Conservation (phyloP, 129 eudicot genomes). For the Daucus carota region DNA sequence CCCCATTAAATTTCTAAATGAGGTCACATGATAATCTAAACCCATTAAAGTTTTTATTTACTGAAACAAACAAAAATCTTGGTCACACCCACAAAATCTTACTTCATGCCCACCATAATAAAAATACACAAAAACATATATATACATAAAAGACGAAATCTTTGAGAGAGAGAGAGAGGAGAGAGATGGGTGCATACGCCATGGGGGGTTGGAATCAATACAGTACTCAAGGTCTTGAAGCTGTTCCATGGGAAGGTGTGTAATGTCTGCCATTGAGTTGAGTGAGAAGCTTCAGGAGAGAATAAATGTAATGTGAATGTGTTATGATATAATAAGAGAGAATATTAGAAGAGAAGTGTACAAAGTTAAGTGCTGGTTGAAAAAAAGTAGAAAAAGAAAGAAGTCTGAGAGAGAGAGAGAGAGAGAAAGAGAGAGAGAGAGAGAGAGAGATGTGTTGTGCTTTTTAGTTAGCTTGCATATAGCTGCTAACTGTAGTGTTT, state of each 20-base stretch:
- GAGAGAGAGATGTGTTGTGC: background rate
- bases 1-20: background rate
- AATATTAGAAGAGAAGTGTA: constrained; percentile 24
- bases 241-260: constrained; percentile 92
- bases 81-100: background rate
- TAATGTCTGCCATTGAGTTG: constrained; percentile 81
- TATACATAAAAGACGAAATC: background rate
- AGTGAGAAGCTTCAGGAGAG: constrained; percentile 19
- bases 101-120: background rate
- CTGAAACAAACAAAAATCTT: background rate
- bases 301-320: background rate
- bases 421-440: too few species aligned
- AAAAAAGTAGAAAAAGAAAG: constrained; percentile 32
- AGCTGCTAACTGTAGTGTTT: background rate
- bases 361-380: constrained; percentile 30
- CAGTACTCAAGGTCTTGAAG: constrained; percentile 97
- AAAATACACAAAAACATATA: background rate
- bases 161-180: background rate
- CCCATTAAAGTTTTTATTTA: background rate
- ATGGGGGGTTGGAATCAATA: constrained; percentile 94
- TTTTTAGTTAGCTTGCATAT: background rate
- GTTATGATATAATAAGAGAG: background rate
- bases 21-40: background rate
- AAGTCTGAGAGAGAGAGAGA: constrained; percentile 22
- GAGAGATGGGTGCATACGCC: constrained; percentile 50